Evolutionary conservation across 2,329 filamentous ascomycete species (phyloP).

Genomic region (Chrysoporthe cubensis): DNA sequence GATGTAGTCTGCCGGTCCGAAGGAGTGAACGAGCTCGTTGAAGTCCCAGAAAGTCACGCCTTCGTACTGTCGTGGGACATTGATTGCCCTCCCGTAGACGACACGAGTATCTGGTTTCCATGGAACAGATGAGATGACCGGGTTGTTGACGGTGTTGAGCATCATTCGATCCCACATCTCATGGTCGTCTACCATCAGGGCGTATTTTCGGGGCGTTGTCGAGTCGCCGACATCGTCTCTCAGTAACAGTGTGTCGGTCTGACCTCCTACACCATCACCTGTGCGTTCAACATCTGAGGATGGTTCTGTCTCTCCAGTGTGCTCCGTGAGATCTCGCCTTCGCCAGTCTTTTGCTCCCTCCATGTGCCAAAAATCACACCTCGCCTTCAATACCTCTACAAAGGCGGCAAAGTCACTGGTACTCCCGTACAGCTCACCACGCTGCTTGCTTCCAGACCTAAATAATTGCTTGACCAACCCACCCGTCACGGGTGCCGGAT

Average conservation of each 20-base stretch:
- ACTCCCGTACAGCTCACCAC: slow-evolving; percentile 58
- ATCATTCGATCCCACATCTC: slow-evolving; percentile 35
- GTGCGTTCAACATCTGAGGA: not conserved
- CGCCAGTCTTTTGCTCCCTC: slow-evolving; percentile 75
- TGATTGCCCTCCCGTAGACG: slow-evolving; percentile 67
- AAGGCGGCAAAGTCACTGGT: slow-evolving; percentile 77
- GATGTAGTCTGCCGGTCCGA: slow-evolving; percentile 83
- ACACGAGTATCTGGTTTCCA: slow-evolving; percentile 51
- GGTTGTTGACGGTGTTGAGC: slow-evolving; percentile 23
- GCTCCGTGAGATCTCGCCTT: slow-evolving; percentile 49
- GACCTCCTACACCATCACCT: not conserved
- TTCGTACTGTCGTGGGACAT: slow-evolving; percentile 59
- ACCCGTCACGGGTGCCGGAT: slow-evolving; percentile 58
- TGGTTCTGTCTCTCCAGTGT: slow-evolving; percentile 11
- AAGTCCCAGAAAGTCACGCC: slow-evolving; percentile 71
- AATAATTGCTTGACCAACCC: slow-evolving; percentile 56
- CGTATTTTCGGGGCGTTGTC: slow-evolving; percentile 37
- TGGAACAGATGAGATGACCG: slow-evolving; percentile 28
- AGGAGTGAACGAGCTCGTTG: slow-evolving; percentile 65
- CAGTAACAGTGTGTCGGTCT: slow-evolving; percentile 10
- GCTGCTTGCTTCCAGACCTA: slow-evolving; percentile 41
- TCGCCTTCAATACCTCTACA: slow-evolving; percentile 73
- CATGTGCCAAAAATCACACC: slow-evolving; percentile 86
- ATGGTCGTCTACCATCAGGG: slow-evolving; percentile 33
- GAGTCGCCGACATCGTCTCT: slow-evolving; percentile 21